Base-by-base conservation (phyloP, 176 grass and related monocot species). In the Tillandsia fasciculata region DNA sequence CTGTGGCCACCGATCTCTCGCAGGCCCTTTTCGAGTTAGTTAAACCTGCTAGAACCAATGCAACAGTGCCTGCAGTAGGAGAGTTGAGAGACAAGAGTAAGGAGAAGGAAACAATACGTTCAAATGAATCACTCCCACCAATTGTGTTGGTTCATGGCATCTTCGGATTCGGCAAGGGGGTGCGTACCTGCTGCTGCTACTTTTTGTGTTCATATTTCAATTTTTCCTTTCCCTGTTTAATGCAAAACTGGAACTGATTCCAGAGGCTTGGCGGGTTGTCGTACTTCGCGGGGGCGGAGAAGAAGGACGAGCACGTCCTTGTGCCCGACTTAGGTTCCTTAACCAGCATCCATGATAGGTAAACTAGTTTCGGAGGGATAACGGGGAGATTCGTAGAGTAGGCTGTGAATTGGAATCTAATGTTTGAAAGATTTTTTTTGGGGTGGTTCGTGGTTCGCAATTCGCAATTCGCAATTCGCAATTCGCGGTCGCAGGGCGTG, bases 281-380 rank as follows among this genome's bases (percentile, higher is more conserved):
- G 0, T 96, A 96, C 76, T 96, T 96, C 74, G 91, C 91, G 15
- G 91, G 91, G 8, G 91, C 91, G 3, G 91, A 96, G 91, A 75
- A 86, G 85, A 96, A 96, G 76, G 91, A 91, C 73, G 78, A 80
- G 20, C 83, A 73, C 26, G 91, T 96, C 64, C 83, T 96, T 10
- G 87, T 91, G 27, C 91, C 91, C 11, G 91, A 96, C 48, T 71
- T 96, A 63, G 91, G 91, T 10, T 84, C 91, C 28, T 75, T 96
- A 12, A 91, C 87, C 9, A 96, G 91, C 71, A 58, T 96, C 22
- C 82, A 96, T 64, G 91, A 96, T 69, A 77, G 88, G 88, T 91
- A 20, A 11, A 14, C 1, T 71, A 50, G 33, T 42, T 42, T 42
- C 33, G 11, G 13, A 42, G 23, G 22, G 70, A 70, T 48, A 12